Conservation (phyloP, 2,329 filamentous ascomycete species). For the Fusarium secorum region DNA sequence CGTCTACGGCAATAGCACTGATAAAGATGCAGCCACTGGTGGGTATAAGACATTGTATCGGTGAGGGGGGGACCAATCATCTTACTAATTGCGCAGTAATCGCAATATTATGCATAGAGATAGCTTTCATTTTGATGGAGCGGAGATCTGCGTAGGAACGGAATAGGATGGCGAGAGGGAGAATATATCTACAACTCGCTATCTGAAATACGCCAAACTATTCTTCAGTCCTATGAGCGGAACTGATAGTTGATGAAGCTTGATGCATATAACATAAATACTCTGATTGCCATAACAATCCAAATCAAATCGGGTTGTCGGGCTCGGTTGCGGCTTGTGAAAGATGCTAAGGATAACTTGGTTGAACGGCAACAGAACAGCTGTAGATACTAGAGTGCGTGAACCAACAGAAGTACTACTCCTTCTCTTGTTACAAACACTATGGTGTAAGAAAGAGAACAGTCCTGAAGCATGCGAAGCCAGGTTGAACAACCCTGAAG, state of each 20-base stretch:
- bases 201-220: fast-evolving
- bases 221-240: fast-evolving
- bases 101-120: neutral
- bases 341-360: fast-evolving
- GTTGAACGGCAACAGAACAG: neutral
- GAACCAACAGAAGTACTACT: too few relatives aligned
- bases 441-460: fast-evolving
- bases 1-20: neutral
- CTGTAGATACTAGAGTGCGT: too few relatives aligned
- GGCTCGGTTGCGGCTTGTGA: neutral
- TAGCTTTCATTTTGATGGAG: fast-evolving
- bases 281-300: fast-evolving
- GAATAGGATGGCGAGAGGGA: neutral
- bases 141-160: fast-evolving
- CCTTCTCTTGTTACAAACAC: fast-evolving
- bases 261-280: fast-evolving
- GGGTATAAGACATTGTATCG: neutral
- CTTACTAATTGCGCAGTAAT: neutral
- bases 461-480: fast-evolving
- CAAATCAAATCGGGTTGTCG: fast-evolving
- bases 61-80: neutral
- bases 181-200: fast-evolving
- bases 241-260: fast-evolving
- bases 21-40: neutral
- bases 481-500: neutral